These are phyloP conservation scores for Skeletonema grethae DNA, from an alignment of 108 stramenopile genomes.

Conservation along the genomic window DNA sequence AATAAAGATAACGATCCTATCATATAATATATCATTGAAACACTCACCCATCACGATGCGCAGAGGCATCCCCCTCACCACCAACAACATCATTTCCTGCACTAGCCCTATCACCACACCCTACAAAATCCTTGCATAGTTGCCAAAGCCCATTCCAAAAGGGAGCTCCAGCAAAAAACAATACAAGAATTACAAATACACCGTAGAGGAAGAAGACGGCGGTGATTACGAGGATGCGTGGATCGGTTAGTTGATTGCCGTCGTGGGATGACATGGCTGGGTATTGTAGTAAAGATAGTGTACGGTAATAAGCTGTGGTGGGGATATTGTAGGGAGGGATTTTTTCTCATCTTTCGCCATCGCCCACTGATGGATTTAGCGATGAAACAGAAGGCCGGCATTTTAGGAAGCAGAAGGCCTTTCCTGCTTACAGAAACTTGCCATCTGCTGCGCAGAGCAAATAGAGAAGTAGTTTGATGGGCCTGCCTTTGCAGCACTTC, in stretches of 20 bases:
- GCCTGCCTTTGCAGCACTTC: too few species aligned
- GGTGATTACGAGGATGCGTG: not conserved
- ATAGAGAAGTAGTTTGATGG: too few species aligned
- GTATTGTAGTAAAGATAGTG: too few species aligned
- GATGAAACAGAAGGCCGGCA: not conserved
- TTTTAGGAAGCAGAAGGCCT: too few species aligned
- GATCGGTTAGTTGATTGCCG: not conserved
- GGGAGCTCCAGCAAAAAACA: not conserved
- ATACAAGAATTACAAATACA: not conserved
- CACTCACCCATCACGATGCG: too few species aligned
- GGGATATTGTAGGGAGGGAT: too few species aligned
- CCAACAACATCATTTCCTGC: not conserved
- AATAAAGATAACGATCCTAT: too few species aligned
- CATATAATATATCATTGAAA: too few species aligned
- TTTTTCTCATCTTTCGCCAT: too few species aligned
- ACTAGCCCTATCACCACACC: not conserved
- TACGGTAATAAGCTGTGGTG: too few species aligned
- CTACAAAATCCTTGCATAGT: not conserved
- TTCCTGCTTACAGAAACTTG: too few species aligned
- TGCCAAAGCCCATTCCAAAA: not conserved
- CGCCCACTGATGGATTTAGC: slow-evolving; percentile 1
- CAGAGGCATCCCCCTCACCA: not conserved
- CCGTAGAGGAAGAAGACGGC: not conserved
- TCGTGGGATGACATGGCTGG: not conserved
- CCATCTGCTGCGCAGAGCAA: too few species aligned